Conservation (phyloP, 768 basidiomycete species). For the Pseudohyphozyma bogoriensis region DNA sequence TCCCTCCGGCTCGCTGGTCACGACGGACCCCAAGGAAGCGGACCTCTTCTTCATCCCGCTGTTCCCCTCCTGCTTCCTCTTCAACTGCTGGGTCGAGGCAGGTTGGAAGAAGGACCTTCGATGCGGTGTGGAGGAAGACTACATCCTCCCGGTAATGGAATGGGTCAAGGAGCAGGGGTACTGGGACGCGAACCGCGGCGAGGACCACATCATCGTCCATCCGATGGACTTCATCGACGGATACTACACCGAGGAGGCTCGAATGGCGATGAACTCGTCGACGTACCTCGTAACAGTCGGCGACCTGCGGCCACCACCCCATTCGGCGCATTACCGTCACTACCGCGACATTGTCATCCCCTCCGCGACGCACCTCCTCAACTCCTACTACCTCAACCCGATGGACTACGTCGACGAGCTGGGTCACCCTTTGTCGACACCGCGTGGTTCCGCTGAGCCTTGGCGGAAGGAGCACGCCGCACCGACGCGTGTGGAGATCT, state of each 20-base stretch:
- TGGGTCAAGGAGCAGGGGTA: background rate
- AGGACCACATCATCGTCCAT: conserved; percentile 15
- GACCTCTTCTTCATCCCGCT: conserved; percentile 20
- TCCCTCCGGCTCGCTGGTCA: background rate
- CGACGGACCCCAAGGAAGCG: conserved; percentile 6
- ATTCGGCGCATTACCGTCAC: conserved; percentile 1
- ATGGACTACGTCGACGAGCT: conserved; percentile 13
- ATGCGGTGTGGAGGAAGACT: conserved; percentile 14
- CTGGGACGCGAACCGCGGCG: conserved; percentile 12
- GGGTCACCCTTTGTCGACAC: background rate
- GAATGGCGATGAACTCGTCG: conserved; percentile 16
- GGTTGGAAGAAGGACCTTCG: conserved; percentile 12
- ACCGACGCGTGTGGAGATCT: conserved; percentile 7
- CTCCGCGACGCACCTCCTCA: conserved; percentile 18
- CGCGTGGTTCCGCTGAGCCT: background rate
- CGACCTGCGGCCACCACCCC: conserved; percentile 6
- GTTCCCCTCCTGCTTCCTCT: conserved; percentile 18
- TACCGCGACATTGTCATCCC: conserved; percentile 18
- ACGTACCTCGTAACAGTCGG: conserved; percentile 24
- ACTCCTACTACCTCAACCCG: conserved; percentile 20
- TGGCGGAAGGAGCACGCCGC: background rate
- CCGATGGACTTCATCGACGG: conserved; percentile 20
- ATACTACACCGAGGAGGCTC: conserved; percentile 11
- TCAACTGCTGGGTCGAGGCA: conserved; percentile 21
- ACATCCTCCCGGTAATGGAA: conserved; percentile 14